These are phyloP conservation scores for Suaeda aralocaspica DNA, from an alignment of 148 eudicot species.

Conservation along the genomic window DNA sequence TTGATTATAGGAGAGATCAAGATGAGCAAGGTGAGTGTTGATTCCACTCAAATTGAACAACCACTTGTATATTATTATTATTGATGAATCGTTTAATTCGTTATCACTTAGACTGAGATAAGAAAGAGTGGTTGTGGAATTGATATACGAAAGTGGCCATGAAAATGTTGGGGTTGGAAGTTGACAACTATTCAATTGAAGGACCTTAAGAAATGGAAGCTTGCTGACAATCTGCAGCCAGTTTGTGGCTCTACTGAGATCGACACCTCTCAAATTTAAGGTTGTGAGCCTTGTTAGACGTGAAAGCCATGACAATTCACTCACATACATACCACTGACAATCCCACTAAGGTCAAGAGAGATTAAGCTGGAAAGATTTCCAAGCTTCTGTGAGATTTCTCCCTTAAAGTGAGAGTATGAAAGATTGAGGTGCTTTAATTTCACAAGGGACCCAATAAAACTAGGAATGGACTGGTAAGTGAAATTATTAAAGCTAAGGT, in stretches of 20 bases:
- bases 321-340: not conserved
- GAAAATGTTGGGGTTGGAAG: not conserved
- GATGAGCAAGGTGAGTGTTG: not conserved
- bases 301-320: slow-evolving; percentile 8
- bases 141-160: not conserved
- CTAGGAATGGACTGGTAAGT: not conserved
- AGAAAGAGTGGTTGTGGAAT: slow-evolving; percentile 3
- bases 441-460: not conserved
- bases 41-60: slow-evolving; percentile 7
- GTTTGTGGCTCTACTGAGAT: slow-evolving; percentile 7
- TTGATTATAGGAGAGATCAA: not conserved
- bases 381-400: not conserved
- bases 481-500: not conserved
- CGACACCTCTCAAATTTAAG: not conserved
- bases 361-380: not conserved
- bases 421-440: not conserved
- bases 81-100: not conserved
- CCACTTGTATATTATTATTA: not conserved
- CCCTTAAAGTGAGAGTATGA: not conserved
- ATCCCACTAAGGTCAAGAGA: not conserved
- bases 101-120: not conserved
- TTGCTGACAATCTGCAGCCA: not conserved
- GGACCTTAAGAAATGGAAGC: slow-evolving; percentile 15
- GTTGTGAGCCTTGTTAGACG: not conserved
- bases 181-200: slow-evolving; percentile 11